Evolutionary conservation across 306 rosid species (phyloP).

Genomic region (Senna tora): DNA sequence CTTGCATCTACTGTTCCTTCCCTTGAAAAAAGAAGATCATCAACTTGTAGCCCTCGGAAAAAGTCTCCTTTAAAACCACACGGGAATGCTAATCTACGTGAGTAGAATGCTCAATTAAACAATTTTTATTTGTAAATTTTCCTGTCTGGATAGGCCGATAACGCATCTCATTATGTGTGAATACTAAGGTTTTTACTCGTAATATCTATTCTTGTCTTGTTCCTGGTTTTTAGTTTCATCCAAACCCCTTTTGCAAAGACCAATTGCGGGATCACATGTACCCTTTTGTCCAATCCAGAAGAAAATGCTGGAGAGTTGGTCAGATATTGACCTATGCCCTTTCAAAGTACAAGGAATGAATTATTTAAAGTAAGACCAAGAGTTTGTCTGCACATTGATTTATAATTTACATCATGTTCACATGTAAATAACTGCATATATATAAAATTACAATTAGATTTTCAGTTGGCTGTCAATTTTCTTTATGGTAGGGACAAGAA

Average conservation of each 20-base stretch:
- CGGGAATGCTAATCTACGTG: slow-evolving; percentile 63
- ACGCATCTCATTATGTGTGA: too few species aligned
- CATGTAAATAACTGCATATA: not conserved
- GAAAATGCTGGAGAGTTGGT: slow-evolving; percentile 91
- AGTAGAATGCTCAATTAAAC: slow-evolving; percentile 44
- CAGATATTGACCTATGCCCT: slow-evolving; percentile 73
- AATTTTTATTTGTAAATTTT: not conserved
- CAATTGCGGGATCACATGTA: slow-evolving; percentile 92
- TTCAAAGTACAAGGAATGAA: slow-evolving; percentile 83
- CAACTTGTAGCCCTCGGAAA: slow-evolving; percentile 77
- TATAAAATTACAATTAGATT: slow-evolving; percentile 19
- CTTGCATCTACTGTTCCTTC: slow-evolving; percentile 70
- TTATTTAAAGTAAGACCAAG: slow-evolving; percentile 72
- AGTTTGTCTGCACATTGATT: slow-evolving; percentile 31
- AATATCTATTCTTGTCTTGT: slow-evolving; percentile 14
- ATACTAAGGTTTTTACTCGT: not conserved
- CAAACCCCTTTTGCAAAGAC: slow-evolving; percentile 77
- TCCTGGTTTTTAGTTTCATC: slow-evolving; percentile 77
- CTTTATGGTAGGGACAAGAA: slow-evolving; percentile 76
- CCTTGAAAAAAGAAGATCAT: slow-evolving; percentile 74
- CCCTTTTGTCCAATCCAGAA: slow-evolving; percentile 85
- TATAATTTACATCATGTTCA: slow-evolving; percentile 14
- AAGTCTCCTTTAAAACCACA: slow-evolving; percentile 62
- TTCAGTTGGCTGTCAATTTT: slow-evolving; percentile 33
- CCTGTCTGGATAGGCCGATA: not conserved